Percentiles rank a stretch among this genome's conserved stretches.
phyloP scores from a whole-genome alignment of 257 asterid genomes.

The Marsdenia floribunda region DNA sequence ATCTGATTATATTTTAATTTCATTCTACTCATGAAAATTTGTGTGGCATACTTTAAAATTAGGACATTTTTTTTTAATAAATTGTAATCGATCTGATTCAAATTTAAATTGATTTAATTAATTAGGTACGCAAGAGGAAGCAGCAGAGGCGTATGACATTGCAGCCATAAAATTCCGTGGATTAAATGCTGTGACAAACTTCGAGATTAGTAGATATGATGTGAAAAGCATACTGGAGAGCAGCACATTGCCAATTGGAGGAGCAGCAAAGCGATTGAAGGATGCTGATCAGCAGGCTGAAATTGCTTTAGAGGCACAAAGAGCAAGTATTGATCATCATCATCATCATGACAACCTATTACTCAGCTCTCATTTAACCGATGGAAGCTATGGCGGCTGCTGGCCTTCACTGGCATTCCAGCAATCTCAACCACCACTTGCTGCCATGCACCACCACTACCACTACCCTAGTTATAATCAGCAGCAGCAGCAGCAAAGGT shows the following conservation, averaged over 20 bases:
- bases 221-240: constrained; percentile 82
- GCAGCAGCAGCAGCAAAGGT: constrained; percentile 39
- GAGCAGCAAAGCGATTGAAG: constrained; percentile 73
- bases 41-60: no score
- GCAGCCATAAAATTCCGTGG: constrained; percentile 91
- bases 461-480: background rate
- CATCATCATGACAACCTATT: constrained; percentile 20
- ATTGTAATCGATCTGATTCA: no score
- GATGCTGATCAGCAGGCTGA: constrained; percentile 55
- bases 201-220: constrained; percentile 71
- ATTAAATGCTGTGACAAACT: constrained; percentile 72
- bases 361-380: constrained; percentile 30
- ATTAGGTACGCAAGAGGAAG: constrained; percentile 88
- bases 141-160: constrained; percentile 90
- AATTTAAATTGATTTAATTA: no score
- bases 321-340: constrained; percentile 1
- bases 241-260: constrained; percentile 59
- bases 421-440: constrained; percentile 41
- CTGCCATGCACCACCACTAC: constrained; percentile 30
- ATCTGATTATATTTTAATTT: no score
- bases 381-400: constrained; percentile 18
- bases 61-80: no score
- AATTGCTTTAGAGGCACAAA: constrained; percentile 41
- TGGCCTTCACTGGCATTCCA: constrained; percentile 66
- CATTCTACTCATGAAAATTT: no score